Evolutionary conservation across 805 yeast species (phyloP).

Genomic region (Kluyveromyces aestuarii): DNA sequence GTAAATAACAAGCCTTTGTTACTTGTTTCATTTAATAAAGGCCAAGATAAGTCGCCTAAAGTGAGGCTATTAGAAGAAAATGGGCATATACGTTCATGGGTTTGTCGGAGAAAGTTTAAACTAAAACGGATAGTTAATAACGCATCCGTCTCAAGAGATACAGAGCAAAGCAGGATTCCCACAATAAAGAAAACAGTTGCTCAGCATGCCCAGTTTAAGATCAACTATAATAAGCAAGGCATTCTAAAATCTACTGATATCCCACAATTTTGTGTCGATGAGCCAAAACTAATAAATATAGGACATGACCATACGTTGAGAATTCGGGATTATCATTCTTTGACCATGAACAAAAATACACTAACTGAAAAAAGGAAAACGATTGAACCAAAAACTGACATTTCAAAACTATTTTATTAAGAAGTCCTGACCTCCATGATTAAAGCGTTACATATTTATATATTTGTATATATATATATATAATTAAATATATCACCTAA

Average conservation of each 20-base stretch:
- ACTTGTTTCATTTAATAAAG: slow-evolving; percentile 22
- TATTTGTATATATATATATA: background rate
- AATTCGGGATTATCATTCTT: slow-evolving; percentile 13
- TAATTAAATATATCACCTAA: background rate
- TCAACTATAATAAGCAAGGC: slow-evolving; percentile 22
- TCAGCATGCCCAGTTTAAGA: slow-evolving; percentile 23
- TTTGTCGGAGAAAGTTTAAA: slow-evolving; percentile 21
- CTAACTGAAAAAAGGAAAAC: background rate
- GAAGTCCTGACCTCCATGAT: background rate
- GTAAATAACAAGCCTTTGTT: slow-evolving; percentile 20
- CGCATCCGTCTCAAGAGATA: slow-evolving; percentile 15
- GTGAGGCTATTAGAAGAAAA: slow-evolving; percentile 18
- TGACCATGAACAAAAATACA: background rate
- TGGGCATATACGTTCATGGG: slow-evolving; percentile 11
- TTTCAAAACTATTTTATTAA: background rate
- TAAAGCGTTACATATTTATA: background rate
- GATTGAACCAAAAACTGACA: background rate
- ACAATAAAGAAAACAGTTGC: slow-evolving; percentile 15
- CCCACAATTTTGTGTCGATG: background rate
- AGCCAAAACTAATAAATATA: slow-evolving; percentile 13
- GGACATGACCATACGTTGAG: slow-evolving; percentile 12
- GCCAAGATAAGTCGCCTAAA: slow-evolving; percentile 21
- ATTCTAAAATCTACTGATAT: slow-evolving; percentile 15
- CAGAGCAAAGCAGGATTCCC: slow-evolving; percentile 3
- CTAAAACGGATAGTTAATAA: slow-evolving; percentile 9